A percentile compares a stretch with the other conserved stretches of the same genome.
These are phyloP conservation scores for Stramenopiles sp. DNA, from an alignment of 352 stramenopile species.

Conservation along the genomic window DNA sequence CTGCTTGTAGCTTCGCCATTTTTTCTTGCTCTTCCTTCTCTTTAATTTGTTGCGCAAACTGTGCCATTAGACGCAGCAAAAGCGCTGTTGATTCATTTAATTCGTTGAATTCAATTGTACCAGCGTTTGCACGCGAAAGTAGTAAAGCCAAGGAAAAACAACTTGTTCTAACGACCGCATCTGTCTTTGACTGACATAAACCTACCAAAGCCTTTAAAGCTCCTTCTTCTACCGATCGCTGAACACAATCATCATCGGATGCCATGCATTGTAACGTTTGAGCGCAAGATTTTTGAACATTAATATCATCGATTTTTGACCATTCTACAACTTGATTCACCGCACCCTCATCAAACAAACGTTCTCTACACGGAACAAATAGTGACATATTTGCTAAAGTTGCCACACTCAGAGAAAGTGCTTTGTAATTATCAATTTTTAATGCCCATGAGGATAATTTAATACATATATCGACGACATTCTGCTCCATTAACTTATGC, in stretches of 20 bases:
- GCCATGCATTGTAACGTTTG: neutral
- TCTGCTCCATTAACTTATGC: neutral
- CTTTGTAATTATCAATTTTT: neutral
- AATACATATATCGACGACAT: neutral
- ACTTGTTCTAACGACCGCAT: neutral
- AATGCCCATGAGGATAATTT: neutral
- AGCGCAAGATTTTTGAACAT: neutral
- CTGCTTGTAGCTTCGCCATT: neutral
- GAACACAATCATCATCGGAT: slow-evolving; percentile 2
- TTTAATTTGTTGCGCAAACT: neutral
- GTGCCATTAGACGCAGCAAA: neutral
- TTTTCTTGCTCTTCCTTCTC: neutral
- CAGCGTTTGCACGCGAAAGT: neutral
- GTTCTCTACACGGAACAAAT: neutral
- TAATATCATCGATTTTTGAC: neutral
- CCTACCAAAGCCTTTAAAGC: neutral
- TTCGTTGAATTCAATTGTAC: neutral
- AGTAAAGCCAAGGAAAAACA: neutral
- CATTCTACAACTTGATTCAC: neutral
- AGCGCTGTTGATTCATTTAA: neutral
- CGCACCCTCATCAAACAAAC: neutral
- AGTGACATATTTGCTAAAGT: neutral
- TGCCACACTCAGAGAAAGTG: neutral
- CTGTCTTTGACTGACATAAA: neutral
- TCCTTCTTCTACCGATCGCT: neutral